Base-by-base conservation (phyloP, 1,284 basidiomycete species). In the Apiotrichum gamsii region DNA sequence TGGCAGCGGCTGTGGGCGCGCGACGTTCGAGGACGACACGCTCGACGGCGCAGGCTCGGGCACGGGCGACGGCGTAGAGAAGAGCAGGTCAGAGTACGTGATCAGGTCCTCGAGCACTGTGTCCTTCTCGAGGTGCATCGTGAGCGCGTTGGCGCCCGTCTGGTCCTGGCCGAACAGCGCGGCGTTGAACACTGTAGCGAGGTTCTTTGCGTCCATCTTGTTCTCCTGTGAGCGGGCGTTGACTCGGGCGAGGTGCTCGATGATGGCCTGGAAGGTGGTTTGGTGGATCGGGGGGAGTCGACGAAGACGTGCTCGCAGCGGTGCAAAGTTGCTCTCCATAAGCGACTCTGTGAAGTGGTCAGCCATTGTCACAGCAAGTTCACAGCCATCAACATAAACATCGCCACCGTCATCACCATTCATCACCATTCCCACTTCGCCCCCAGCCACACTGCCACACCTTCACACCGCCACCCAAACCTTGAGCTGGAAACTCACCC, bases 141-240 rank as follows among this genome's bases (percentile, higher is more conserved):
- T 83, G 19, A 90, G 72, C 15, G 90, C 75, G 64, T 89, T 84
- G 57, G 83, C 84, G 0, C 85, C 82, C 39, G 87, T 75, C 49
- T 91, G 86, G 51, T 94, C 90, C 65, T 90, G 88, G 11, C 89
- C 89, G 61, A 94, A 91, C 37, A 94, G 80, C 11, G 90, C 87
- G 11, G 82, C 77, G 49, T 66, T 83, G 71, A 90, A 90, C 1
- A 90, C 83, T 46, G 91, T 89, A 5, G 87, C 85, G 20, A 93
- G 75, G 62, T 90, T 93, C 75, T 86, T 87, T 0, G 85, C 76
- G 54, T 90, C 89, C 94, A 98, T 98, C 74, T 95, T 96, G 45
- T 54, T 51, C 34, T 80, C 80, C 18, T 82, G 80, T 5, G 79
- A 76, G 41, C 80, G 76, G 8, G 80, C 75, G 2, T 83, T 82